Percentiles rank a stretch among this genome's conserved stretches.
Evolutionary conservation across 2,329 filamentous ascomycete species (phyloP).

Genomic region (Sphaerostilbella broomeana): DNA sequence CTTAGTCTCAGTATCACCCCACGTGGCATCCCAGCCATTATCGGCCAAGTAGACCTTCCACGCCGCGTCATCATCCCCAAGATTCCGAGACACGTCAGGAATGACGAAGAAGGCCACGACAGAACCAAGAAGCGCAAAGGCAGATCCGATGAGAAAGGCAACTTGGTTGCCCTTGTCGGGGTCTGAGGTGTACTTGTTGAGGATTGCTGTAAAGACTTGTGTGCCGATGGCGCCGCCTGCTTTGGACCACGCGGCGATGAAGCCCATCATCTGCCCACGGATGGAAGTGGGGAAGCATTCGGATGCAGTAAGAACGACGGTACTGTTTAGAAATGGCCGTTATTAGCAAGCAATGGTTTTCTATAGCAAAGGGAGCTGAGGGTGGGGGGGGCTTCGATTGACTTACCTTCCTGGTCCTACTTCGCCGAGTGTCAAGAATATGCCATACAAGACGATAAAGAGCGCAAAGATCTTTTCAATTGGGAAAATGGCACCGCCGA

Average conservation of each 20-base stretch:
- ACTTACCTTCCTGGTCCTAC: conserved; percentile 41
- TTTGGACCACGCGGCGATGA: conserved; percentile 41
- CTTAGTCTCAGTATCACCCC: conserved; percentile 23
- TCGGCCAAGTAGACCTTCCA: conserved; percentile 25
- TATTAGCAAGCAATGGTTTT: background rate
- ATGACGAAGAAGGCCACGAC: conserved; percentile 20
- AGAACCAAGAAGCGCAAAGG: conserved; percentile 34
- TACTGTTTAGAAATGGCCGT: conserved; percentile 19
- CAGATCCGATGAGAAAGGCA: conserved; percentile 44
- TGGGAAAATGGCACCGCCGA: conserved; percentile 38
- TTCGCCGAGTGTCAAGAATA: conserved; percentile 43
- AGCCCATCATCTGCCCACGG: conserved; percentile 42
- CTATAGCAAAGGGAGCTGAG: no score
- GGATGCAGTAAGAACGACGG: conserved; percentile 33
- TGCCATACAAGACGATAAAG: conserved; percentile 45
- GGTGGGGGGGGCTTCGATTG: background rate
- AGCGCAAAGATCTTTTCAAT: conserved; percentile 43
- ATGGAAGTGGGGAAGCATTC: conserved; percentile 46
- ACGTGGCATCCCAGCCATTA: conserved; percentile 23
- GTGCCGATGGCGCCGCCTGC: conserved; percentile 45
- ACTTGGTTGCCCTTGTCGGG: conserved; percentile 40
- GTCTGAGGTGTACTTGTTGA: conserved; percentile 34
- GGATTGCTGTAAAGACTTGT: conserved; percentile 45
- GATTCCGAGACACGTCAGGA: conserved; percentile 20
- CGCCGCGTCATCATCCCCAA: conserved; percentile 25